phyloP scores from a whole-genome alignment of 768 basidiomycete species.

The Ephemerocybe angulata region DNA sequence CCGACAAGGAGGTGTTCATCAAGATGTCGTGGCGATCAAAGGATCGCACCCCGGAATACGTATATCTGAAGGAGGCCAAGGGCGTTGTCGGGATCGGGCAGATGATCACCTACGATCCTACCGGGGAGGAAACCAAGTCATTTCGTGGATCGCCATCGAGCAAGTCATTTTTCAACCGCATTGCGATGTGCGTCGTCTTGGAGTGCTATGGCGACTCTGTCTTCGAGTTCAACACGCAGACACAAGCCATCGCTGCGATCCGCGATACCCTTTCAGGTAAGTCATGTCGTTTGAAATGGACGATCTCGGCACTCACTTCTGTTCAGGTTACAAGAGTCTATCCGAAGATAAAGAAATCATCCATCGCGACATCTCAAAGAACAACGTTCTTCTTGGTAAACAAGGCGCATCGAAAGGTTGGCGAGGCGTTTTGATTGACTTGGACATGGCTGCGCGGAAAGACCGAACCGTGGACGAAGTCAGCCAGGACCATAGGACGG shows the following conservation, averaged over 20 bases:
- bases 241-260: background rate
- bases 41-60: background rate
- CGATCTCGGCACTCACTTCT: background rate
- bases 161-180: background rate
- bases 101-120: background rate
- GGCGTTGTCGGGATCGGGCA: background rate
- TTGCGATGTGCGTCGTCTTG: background rate
- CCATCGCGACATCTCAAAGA: constrained; percentile 15
- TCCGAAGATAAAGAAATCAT: constrained; percentile 1
- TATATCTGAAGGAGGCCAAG: background rate
- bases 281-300: background rate
- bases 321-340: background rate
- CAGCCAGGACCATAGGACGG: background rate
- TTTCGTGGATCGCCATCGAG: background rate
- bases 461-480: background rate
- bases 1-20: background rate
- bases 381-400: constrained; percentile 13
- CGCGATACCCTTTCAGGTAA: background rate
- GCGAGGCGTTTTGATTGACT: constrained; percentile 13
- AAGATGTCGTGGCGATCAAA: background rate
- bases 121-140: background rate
- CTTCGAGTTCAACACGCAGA: background rate
- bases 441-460: constrained; percentile 7
- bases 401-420: background rate
- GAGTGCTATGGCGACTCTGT: background rate